Conservation (phyloP, 768 basidiomycete genomes). For the Leccinum longicurvipes region DNA sequence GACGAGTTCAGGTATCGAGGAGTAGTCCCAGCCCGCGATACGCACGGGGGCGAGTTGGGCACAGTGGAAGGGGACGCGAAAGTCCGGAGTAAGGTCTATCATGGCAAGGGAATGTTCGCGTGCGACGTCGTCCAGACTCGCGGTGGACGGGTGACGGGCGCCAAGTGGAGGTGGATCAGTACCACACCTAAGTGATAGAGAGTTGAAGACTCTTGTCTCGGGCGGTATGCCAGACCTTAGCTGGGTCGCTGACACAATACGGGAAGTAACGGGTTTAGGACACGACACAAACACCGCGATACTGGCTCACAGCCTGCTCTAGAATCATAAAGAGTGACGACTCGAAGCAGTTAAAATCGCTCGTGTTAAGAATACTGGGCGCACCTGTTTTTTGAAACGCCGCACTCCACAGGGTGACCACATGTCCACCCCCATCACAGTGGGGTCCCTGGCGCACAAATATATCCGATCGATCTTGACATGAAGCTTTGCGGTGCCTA, state of each 20-base stretch:
- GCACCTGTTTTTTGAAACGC: neutral
- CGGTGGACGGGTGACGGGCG: neutral
- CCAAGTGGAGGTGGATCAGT: neutral
- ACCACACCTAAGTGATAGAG: neutral
- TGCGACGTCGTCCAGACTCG: neutral
- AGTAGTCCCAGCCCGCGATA: slow-evolving; percentile 28
- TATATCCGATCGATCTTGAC: neutral
- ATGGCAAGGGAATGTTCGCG: neutral
- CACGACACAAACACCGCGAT: slow-evolving; percentile 7
- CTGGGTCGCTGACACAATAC: neutral
- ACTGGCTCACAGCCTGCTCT: neutral
- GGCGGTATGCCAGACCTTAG: neutral
- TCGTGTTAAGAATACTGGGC: neutral
- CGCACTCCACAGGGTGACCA: slow-evolving; percentile 3
- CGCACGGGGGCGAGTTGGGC: slow-evolving; percentile 28
- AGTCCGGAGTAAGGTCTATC: slow-evolving; percentile 22
- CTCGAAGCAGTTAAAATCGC: neutral
- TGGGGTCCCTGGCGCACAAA: neutral
- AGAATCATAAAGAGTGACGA: neutral
- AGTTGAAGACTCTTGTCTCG: neutral
- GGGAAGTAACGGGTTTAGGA: slow-evolving; percentile 11
- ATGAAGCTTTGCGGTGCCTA: neutral
- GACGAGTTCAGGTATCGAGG: slow-evolving; percentile 23
- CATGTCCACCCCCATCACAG: slow-evolving; percentile 14
- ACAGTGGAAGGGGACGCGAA: slow-evolving; percentile 29